These are phyloP conservation scores for Ganoderma leucocontextum DNA, from an alignment of 1,284 basidiomycete species.

Conservation along the genomic window DNA sequence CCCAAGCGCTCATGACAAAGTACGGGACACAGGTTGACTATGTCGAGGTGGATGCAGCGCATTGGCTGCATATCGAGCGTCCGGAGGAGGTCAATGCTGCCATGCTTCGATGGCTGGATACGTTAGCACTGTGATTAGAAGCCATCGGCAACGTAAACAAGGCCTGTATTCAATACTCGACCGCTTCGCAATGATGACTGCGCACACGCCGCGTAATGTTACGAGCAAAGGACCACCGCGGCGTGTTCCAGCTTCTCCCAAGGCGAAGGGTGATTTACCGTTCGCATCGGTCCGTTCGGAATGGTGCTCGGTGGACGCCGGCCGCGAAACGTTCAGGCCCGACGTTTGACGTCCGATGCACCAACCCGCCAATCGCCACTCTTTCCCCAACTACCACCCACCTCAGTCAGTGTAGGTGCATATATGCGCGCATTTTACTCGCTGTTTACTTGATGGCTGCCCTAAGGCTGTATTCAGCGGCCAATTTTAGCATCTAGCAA, in stretches of 20 bases:
- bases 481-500: neutral
- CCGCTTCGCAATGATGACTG: too few species aligned
- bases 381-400: too few species aligned
- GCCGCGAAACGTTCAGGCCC: too few species aligned
- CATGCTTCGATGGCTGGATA: neutral
- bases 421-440: neutral
- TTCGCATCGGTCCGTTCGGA: neutral
- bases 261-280: neutral
- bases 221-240: neutral
- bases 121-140: neutral
- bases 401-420: neutral
- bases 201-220: too few species aligned
- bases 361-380: too few species aligned
- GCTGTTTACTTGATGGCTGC: neutral
- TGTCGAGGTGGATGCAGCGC: conserved; percentile 5
- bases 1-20: conserved; percentile 1
- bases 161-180: too few species aligned
- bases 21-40: conserved; percentile 5
- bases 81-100: conserved; percentile 1
- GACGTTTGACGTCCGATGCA: too few species aligned
- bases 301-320: too few species aligned
- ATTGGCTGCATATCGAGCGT: conserved; percentile 7
- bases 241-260: neutral
- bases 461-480: neutral
- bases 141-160: too few species aligned